Base-by-base conservation (phyloP, 768 basidiomycete species). In the Chiua virens region DNA sequence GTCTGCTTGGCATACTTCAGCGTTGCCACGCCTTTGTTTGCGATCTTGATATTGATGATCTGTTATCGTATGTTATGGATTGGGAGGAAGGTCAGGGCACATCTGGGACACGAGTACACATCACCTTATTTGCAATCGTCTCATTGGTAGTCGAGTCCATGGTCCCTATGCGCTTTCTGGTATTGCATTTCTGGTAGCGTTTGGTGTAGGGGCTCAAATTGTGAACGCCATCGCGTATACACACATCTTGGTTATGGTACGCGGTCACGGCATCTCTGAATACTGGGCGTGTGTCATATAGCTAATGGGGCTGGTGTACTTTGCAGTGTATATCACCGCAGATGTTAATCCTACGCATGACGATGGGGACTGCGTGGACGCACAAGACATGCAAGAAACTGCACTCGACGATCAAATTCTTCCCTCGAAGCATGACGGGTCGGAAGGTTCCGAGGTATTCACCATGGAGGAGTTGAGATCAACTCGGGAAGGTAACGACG, bases 121-220 rank as follows among this genome's bases (percentile, higher is more conserved):
- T 44, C 39, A 1, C 7, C 23, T 14, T 61, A 61, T 34, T 50
- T 17, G 25, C 23, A 9, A 25, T 52, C 14, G 22, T 47, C 0
- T 15, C 45, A 10, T 15, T 61, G 25, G 21, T 59, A n/a, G 28
- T 63, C 50, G 57, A 61, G 46, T 57, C 51, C 4, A 28, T 56
- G 22, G 25, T 21, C 62, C 62, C 7, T 50, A 20, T 11, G 50
- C 53, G 11, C 23, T 57, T n/a, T 9, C 45, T 5, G 41, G 60
- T 3, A 44, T 54, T 2, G 39, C 46, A 0, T 56, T 53, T 34
- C n/a, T n/a, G n/a, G n/a, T n/a, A n/a, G n/a, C n/a, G n/a, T n/a
- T 9, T 57, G 52, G 50, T 20, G 8, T 47, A 3, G 20, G 37
- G 15, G 50, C 47, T 30, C n/a, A 20, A 18, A 17, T 9, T 4